Percentiles rank a stretch among this genome's conserved stretches.
These are phyloP conservation scores for Aspergillus quadrilineatus DNA, from an alignment of 2,329 filamentous ascomycete genomes.

Conservation along the genomic window DNA sequence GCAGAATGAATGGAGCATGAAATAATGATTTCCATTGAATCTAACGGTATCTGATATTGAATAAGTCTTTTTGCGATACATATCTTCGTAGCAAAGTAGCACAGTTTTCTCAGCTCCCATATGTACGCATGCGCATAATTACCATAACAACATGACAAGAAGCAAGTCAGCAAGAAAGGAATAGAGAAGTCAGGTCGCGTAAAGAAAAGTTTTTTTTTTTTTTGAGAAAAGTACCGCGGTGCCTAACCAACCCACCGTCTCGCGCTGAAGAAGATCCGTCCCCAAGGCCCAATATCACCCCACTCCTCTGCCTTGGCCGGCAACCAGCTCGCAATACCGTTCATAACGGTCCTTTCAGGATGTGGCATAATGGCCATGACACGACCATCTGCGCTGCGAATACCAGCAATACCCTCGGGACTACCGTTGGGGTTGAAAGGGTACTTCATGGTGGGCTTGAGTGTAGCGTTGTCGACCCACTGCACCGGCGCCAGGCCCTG, in stretches of 20 bases:
- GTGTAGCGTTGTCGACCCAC: conserved; percentile 78
- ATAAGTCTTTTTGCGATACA: not conserved
- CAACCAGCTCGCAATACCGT: conserved; percentile 73
- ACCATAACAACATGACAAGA: not conserved
- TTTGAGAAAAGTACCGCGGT: too few species aligned
- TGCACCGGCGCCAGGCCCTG: conserved; percentile 72
- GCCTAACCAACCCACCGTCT: conserved; percentile 76
- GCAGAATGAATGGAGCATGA: not conserved
- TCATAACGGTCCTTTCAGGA: conserved; percentile 83
- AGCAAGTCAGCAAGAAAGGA: not conserved
- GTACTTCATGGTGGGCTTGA: conserved; percentile 73
- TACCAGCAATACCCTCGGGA: conserved; percentile 75
- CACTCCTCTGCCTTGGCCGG: conserved; percentile 65
- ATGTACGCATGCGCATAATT: not conserved
- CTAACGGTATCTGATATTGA: not conserved
- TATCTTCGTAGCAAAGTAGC: not conserved
- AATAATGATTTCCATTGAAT: not conserved
- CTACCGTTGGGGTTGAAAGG: conserved; percentile 89
- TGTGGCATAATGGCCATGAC: conserved; percentile 92
- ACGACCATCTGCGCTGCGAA: conserved; percentile 72
- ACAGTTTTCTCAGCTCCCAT: not conserved
- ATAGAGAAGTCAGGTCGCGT: not conserved
- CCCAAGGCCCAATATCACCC: conserved; percentile 83
- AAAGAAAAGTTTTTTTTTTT: too few species aligned
- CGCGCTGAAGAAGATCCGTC: conserved; percentile 81